A percentile compares a stretch with the other conserved stretches of the same genome.
phyloP scores from a whole-genome alignment of 2,329 filamentous ascomycete species.

The Aspergillus versicolor region DNA sequence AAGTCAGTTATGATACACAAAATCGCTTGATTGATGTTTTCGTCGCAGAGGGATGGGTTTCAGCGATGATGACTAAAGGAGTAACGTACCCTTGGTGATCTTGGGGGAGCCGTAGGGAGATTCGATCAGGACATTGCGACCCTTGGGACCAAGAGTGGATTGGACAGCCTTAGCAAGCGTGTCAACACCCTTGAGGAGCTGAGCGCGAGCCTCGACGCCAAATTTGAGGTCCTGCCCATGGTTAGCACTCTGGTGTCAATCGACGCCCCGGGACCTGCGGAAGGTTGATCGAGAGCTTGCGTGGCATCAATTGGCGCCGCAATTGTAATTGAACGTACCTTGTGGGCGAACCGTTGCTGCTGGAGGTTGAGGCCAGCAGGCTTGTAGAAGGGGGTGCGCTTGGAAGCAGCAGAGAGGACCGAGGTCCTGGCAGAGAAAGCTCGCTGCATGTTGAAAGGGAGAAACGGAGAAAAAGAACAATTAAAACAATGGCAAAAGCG shows the following conservation, averaged over 20 bases:
- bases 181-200: constrained; percentile 90
- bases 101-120: constrained; percentile 98
- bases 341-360: constrained; percentile 95
- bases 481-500: constrained; percentile 22
- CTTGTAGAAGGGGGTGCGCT: constrained; percentile 59
- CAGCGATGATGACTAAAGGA: neutral
- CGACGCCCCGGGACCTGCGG: constrained; percentile 22
- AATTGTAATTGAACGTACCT: constrained; percentile 59
- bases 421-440: constrained; percentile 84
- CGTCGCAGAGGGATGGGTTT: constrained; percentile 1
- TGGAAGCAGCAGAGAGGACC: constrained; percentile 64
- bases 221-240: constrained; percentile 85
- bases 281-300: constrained; percentile 9
- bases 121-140: constrained; percentile 97
- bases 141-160: constrained; percentile 95
- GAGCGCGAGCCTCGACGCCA: constrained; percentile 86
- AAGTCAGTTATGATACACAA: constrained; percentile 21
- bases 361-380: constrained; percentile 69
- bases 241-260: constrained; percentile 28
- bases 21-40: constrained; percentile 13
- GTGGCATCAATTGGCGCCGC: neutral
- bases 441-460: constrained; percentile 77
- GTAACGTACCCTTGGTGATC: constrained; percentile 88
- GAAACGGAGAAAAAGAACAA: constrained; percentile 22
- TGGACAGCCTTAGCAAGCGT: constrained; percentile 94